Evolutionary conservation across 164 flowering plant genomes (phyloP).

Genomic region (Vitis labrusca): DNA sequence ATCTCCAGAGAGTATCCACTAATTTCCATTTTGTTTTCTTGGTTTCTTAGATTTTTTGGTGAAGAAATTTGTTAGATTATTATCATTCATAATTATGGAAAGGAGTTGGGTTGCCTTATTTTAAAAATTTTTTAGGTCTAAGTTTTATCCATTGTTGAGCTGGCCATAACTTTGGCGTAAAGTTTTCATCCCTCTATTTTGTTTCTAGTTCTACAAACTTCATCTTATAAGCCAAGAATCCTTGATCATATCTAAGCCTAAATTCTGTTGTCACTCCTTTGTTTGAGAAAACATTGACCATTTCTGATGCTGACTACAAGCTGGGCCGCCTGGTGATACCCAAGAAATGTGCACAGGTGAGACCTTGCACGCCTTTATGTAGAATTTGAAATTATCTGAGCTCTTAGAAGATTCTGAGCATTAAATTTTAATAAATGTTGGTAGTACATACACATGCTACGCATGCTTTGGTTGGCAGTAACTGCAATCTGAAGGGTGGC

Average conservation of each 20-base stretch:
- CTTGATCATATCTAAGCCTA: constrained; percentile 18
- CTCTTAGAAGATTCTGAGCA: no score
- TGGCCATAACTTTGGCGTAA: background rate
- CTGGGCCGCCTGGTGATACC: constrained; percentile 24
- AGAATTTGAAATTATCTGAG: no score
- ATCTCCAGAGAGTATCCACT: constrained; percentile 20
- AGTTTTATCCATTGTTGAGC: background rate
- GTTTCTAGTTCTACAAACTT: background rate
- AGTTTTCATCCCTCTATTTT: background rate
- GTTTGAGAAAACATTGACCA: constrained; percentile 27
- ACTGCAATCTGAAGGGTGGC: no score
- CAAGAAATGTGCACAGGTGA: constrained; percentile 25
- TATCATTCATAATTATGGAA: no score
- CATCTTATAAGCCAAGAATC: background rate
- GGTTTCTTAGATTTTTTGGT: background rate
- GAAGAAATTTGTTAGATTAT: background rate
- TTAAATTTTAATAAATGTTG: no score
- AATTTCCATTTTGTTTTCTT: background rate
- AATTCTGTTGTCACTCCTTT: constrained; percentile 15
- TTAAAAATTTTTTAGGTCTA: no score
- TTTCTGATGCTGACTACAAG: constrained; percentile 19
- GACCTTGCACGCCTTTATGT: background rate
- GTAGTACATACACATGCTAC: no score
- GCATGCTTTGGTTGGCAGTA: no score
- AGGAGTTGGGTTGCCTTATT: background rate